Percentiles rank a stretch among this genome's conserved stretches.
phyloP scores from a whole-genome alignment of 2,329 filamentous ascomycete genomes.

The Fusarium sarcochroum region DNA sequence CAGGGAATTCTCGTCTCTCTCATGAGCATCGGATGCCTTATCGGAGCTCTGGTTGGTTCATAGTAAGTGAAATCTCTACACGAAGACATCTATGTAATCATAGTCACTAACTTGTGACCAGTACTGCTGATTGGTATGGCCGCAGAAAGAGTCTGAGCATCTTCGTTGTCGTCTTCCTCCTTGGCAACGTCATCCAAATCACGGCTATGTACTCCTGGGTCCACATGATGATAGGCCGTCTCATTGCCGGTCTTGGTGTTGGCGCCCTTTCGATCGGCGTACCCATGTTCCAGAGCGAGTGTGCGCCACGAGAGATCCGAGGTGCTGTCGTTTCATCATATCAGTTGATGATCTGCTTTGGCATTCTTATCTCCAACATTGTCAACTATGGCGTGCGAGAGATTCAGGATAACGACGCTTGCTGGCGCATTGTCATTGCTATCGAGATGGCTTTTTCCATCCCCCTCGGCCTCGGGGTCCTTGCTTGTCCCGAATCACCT shows the following conservation, averaged over 20 bases:
- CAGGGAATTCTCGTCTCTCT: conserved; percentile 68
- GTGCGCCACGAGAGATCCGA: conserved; percentile 70
- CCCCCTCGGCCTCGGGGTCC: conserved; percentile 64
- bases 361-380: conserved; percentile 70
- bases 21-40: conserved; percentile 67
- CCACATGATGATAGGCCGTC: conserved; percentile 71
- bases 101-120: conserved; percentile 9
- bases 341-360: conserved; percentile 79
- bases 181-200: conserved; percentile 76
- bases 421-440: conserved; percentile 74
- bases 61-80: conserved; percentile 48
- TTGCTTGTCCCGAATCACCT: conserved; percentile 68
- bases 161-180: conserved; percentile 68
- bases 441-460: conserved; percentile 66
- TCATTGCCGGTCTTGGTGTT: conserved; percentile 59
- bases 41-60: conserved; percentile 66
- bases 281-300: conserved; percentile 76
- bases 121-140: conserved; percentile 68
- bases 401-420: conserved; percentile 57
- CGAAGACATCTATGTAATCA: too few relatives aligned
- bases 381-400: conserved; percentile 66
- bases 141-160: conserved; percentile 67
- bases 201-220: conserved; percentile 70
- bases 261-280: conserved; percentile 74
- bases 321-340: conserved; percentile 74